Conservation (phyloP, 768 basidiomycete species). For the Thelephora aurantiotincta region DNA sequence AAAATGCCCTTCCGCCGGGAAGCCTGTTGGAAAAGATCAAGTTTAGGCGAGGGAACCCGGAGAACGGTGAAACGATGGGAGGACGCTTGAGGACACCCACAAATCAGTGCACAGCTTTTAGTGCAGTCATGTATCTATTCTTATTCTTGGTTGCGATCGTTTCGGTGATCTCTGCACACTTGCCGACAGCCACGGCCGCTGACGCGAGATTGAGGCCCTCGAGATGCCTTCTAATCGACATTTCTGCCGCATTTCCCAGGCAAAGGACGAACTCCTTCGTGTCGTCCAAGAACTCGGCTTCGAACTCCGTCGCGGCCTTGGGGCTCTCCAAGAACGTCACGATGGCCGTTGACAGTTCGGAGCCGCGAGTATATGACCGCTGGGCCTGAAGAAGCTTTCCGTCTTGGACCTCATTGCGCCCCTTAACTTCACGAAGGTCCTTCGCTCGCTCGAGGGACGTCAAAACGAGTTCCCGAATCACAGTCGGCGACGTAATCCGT, state of each 20-base stretch:
- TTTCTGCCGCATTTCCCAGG: conserved; percentile 22
- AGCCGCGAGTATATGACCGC: conserved; percentile 14
- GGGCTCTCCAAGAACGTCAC: conserved; percentile 18
- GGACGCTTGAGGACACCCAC: no score
- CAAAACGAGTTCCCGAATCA: conserved; percentile 13
- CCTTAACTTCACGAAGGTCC: conserved; percentile 9
- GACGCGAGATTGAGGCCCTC: no score
- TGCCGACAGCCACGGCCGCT: no score
- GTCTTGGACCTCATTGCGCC: conserved; percentile 10
- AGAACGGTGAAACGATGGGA: no score
- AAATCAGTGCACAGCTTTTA: no score
- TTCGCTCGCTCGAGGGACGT: conserved; percentile 12
- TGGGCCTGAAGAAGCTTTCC: conserved; percentile 10
- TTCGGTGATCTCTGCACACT: no score
- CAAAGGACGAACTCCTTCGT: conserved; percentile 18
- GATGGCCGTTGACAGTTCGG: conserved; percentile 20
- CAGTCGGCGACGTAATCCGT: conserved; percentile 13
- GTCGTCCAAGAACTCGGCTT: conserved; percentile 11
- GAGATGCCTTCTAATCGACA: conserved; percentile 16
- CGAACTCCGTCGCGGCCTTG: conserved; percentile 5
- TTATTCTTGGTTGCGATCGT: no score
- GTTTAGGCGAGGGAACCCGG: no score
- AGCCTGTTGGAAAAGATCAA: no score
- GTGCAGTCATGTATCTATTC: no score
- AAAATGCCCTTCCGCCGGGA: no score